Percentiles rank a stretch among this genome's conserved stretches.
phyloP scores from a whole-genome alignment of 441 rosid genomes.

The Gossypium davidsonii region DNA sequence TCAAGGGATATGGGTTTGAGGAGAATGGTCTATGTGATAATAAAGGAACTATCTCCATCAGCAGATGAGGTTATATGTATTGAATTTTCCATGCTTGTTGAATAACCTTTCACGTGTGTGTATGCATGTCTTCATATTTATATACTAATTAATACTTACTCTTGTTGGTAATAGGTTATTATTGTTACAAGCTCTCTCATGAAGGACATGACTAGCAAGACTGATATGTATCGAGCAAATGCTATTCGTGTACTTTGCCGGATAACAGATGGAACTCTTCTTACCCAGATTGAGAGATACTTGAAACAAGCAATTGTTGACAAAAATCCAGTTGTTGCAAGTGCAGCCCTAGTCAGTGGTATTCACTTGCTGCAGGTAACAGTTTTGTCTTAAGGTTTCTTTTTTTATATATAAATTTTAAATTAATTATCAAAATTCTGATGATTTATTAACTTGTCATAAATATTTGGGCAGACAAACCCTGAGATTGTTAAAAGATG shows the following conservation, averaged over 20 bases:
- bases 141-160: constrained; percentile 14
- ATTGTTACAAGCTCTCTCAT: constrained; percentile 96
- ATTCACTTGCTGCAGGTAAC: constrained; percentile 89
- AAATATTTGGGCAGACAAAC: constrained; percentile 52
- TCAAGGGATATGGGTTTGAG: constrained; percentile 85
- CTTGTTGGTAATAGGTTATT: constrained; percentile 54
- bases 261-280: constrained; percentile 88
- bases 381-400: neutral
- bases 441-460: constrained; percentile 8
- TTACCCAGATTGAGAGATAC: constrained; percentile 86
- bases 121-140: constrained; percentile 4
- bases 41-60: constrained; percentile 95
- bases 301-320: constrained; percentile 98
- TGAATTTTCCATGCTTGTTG: neutral
- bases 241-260: constrained; percentile 94
- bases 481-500: constrained; percentile 97
- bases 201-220: constrained; percentile 99
- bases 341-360: constrained; percentile 99
- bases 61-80: constrained; percentile 77
- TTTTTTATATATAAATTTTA: neutral
- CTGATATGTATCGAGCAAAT: constrained; percentile 94
- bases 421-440: neutral
- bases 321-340: constrained; percentile 95
- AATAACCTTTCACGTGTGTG: neutral
- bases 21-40: constrained; percentile 97